Percentiles rank a stretch among this genome's conserved stretches.
These are phyloP conservation scores for Mucor mucedo DNA, from an alignment of 371 early-diverging fungal species.

Conservation along the genomic window DNA sequence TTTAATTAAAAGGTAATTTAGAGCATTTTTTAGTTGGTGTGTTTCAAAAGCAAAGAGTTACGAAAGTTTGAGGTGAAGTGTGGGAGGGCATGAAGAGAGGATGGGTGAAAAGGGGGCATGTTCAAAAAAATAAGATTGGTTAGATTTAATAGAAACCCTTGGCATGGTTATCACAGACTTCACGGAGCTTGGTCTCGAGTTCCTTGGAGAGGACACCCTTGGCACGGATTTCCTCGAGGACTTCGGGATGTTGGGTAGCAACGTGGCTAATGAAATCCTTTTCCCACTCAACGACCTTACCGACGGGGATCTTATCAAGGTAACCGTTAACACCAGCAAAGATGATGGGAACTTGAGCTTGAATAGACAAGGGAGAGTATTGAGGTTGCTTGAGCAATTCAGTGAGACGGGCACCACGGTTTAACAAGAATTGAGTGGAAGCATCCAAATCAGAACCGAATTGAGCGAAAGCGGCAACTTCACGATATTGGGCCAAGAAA, in stretches of 20 bases:
- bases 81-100: background rate
- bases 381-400: slow-evolving; percentile 95
- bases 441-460: slow-evolving; percentile 98
- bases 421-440: slow-evolving; percentile 95
- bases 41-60: slow-evolving; percentile 6
- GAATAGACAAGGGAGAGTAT: slow-evolving; percentile 91
- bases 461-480: slow-evolving; percentile 97
- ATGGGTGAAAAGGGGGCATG: no score
- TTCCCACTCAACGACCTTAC: slow-evolving; percentile 89
- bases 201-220: slow-evolving; percentile 73
- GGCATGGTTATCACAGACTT: slow-evolving; percentile 81
- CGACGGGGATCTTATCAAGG: slow-evolving; percentile 94
- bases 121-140: no score
- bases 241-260: slow-evolving; percentile 82
- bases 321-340: slow-evolving; percentile 96
- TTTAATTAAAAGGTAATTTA: slow-evolving; percentile 2
- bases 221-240: slow-evolving; percentile 88
- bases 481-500: slow-evolving; percentile 98
- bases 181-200: slow-evolving; percentile 86
- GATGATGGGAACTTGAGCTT: slow-evolving; percentile 93
- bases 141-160: slow-evolving; percentile 76
- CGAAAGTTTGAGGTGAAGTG: background rate
- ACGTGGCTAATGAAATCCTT: slow-evolving; percentile 87
- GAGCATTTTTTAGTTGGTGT: background rate
- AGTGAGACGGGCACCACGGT: slow-evolving; percentile 97